Conservation (phyloP, 2,329 filamentous ascomycete species). For the Fusarium incarnatum region DNA sequence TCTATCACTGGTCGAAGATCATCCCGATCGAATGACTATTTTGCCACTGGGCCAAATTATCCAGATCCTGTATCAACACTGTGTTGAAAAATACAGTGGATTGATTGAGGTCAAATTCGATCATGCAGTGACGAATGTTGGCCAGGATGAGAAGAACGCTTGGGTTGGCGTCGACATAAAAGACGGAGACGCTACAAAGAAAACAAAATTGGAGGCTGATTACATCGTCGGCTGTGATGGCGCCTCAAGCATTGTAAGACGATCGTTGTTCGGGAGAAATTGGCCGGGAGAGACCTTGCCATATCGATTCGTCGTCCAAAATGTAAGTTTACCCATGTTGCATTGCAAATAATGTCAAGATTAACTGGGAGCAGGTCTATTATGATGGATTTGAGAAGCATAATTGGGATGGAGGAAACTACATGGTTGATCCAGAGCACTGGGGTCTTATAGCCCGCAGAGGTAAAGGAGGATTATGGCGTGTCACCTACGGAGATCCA, state of each 20-base stretch:
- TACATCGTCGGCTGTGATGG: conserved; percentile 14
- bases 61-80: not conserved
- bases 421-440: conserved; percentile 3
- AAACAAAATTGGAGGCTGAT: not conserved
- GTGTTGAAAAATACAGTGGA: not conserved
- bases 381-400: conserved; percentile 12
- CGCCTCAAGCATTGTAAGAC: not conserved
- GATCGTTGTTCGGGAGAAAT: not conserved
- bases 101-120: conserved; percentile 7
- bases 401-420: conserved; percentile 2
- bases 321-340: not conserved
- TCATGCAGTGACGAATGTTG: conserved; percentile 2
- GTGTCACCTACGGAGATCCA: conserved; percentile 6
- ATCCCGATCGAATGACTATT: conserved; percentile 10
- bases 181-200: fast-evolving
- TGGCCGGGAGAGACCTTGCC: conserved; percentile 5
- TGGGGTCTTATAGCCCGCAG: conserved; percentile 5
- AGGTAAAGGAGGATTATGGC: conserved; percentile 2
- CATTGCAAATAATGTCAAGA: fast-evolving
- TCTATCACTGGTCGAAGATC: conserved; percentile 5
- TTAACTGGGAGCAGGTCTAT: not conserved
- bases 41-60: conserved; percentile 1
- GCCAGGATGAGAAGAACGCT: not conserved
- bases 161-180: conserved; percentile 2
- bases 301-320: conserved; percentile 7